These are phyloP conservation scores for Wickerhamiella kazuoi DNA, from an alignment of 805 yeast genomes.

Conservation along the genomic window DNA sequence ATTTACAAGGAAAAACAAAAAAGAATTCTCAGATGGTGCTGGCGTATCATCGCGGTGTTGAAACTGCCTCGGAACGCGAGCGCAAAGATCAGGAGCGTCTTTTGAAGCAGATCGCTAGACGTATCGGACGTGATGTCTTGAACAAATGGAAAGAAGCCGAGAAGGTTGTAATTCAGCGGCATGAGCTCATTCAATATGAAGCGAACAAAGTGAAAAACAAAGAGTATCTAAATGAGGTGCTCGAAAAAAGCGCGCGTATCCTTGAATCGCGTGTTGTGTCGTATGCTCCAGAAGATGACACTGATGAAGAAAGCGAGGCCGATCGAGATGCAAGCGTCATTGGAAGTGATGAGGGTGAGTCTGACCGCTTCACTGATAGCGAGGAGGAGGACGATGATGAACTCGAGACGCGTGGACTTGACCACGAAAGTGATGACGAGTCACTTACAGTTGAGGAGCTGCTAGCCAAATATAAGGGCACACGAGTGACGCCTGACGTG, in stretches of 20 bases:
- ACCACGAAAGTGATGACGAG: conserved; percentile 28
- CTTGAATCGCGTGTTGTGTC: conserved; percentile 61
- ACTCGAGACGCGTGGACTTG: conserved; percentile 16
- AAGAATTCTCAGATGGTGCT: conserved; percentile 72
- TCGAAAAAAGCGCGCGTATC: conserved; percentile 79
- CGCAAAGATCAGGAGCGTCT: conserved; percentile 59
- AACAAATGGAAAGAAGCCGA: conserved; percentile 84
- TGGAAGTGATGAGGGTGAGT: neutral
- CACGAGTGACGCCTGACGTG: conserved; percentile 12
- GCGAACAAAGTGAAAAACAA: conserved; percentile 66
- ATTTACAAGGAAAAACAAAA: conserved; percentile 48
- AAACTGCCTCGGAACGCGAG: conserved; percentile 76
- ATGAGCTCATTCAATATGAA: conserved; percentile 48
- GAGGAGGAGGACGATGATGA: conserved; percentile 17
- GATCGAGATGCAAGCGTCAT: conserved; percentile 22
- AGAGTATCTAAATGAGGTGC: conserved; percentile 68
- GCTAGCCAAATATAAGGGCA: conserved; percentile 34
- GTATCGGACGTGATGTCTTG: conserved; percentile 67
- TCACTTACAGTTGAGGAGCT: conserved; percentile 39
- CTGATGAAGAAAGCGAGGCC: conserved; percentile 12
- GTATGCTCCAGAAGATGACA: conserved; percentile 13
- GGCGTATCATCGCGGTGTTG: conserved; percentile 64
- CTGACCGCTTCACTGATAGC: conserved; percentile 3
- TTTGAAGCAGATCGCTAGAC: conserved; percentile 52
- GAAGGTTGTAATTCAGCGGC: conserved; percentile 53